Conservation (phyloP, 2,329 filamentous ascomycete genomes). For the Alternaria triticina region DNA sequence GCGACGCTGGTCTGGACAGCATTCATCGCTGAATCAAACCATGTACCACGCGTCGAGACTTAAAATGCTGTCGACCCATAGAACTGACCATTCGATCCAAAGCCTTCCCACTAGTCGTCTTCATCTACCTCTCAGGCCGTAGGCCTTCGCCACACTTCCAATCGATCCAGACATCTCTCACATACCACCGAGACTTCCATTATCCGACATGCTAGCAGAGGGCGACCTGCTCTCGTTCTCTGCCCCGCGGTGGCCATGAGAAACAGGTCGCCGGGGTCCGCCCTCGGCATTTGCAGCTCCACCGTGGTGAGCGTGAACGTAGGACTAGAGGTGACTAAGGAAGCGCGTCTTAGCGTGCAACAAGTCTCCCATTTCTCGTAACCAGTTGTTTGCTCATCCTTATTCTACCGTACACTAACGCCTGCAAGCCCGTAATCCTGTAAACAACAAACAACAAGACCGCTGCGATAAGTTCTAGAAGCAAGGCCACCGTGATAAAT, state of each 20-base stretch:
- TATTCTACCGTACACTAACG: not conserved
- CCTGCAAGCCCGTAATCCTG: not conserved
- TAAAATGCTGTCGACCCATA: not conserved
- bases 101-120: not conserved
- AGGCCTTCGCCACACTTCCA: not conserved
- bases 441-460: not conserved
- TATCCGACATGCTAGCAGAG: not conserved
- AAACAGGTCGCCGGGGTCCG: not conserved
- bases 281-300: not conserved
- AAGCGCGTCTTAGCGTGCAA: not conserved
- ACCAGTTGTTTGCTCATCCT: not conserved
- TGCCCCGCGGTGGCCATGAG: not conserved
- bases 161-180: not conserved
- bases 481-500: not conserved
- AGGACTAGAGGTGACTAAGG: not conserved
- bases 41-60: not conserved
- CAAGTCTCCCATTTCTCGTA: not conserved
- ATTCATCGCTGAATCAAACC: not conserved
- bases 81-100: not conserved
- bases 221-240: not conserved
- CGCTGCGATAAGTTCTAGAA: not conserved
- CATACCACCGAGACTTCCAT: not conserved
- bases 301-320: not conserved
- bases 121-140: not conserved
- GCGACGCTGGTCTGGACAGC: not conserved